A percentile compares a stretch with the other conserved stretches of the same genome.
Evolutionary conservation across 768 basidiomycete species (phyloP).

Genomic region (Phanerodontia chrysosporium): DNA sequence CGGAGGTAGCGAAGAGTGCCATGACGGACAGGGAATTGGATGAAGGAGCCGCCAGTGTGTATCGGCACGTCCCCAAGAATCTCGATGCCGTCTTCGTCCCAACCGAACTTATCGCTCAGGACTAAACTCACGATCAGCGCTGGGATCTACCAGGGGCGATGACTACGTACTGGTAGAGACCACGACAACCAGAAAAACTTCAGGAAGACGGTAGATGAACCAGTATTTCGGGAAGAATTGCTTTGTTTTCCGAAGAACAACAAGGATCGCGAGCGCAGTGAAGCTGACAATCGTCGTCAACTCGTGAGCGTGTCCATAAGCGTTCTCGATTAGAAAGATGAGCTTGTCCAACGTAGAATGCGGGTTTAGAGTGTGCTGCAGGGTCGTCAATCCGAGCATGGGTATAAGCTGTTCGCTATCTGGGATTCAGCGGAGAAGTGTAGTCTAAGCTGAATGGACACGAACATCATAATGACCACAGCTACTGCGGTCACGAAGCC

Average conservation of each 20-base stretch:
- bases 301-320: conserved; percentile 51
- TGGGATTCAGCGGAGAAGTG: neutral
- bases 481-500: conserved; percentile 87
- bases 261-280: conserved; percentile 59
- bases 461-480: conserved; percentile 80
- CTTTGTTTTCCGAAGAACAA: conserved; percentile 59
- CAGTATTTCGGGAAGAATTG: conserved; percentile 52
- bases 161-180: conserved; percentile 65
- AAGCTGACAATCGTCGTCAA: conserved; percentile 76
- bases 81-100: conserved; percentile 76
- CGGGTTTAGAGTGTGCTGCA: conserved; percentile 53
- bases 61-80: conserved; percentile 79
- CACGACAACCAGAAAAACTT: conserved; percentile 86
- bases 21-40: conserved; percentile 69
- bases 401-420: conserved; percentile 79
- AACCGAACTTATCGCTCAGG: conserved; percentile 60
- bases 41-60: conserved; percentile 53
- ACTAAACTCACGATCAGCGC: conserved; percentile 39
- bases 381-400: conserved; percentile 74
- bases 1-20: conserved; percentile 61
- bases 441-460: conserved; percentile 3
- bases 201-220: conserved; percentile 80
- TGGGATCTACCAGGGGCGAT: neutral
- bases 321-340: conserved; percentile 63
- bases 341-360: conserved; percentile 74